Evolutionary conservation across 805 yeast genomes (phyloP), one percentile per base, ranked within the genome.

Genomic region (Citeromyces matritensis): DNA sequence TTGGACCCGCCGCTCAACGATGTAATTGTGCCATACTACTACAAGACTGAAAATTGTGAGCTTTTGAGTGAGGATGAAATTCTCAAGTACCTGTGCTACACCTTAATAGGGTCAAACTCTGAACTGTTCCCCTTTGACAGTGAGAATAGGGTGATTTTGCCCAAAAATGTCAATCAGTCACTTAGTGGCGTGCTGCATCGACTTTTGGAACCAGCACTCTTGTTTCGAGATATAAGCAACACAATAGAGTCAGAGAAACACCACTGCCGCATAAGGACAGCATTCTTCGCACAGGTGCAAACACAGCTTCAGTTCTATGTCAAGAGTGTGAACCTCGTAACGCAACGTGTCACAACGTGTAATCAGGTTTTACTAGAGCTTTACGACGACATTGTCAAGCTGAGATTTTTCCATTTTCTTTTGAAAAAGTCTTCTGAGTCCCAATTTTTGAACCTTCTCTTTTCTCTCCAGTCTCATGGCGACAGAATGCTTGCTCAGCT

Each of bases 171-270:
- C 10, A 67, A 73, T 15, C 65, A 64, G 37, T 67, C 84, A 5
- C 57, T 67, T 15, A 60, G 75, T 29, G 73, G 73, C 1, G 42
- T 73, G 17, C 48, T 82, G 23, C 69, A 64, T 34, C 48, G 60
- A 17, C 52, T 80, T 2, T 55, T 77, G 26, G 95, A 85, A 48
- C 78, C 84, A 1, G 88, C 82, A 0, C 51, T 85, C 23, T 52
- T 84, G 3, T 82, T 68, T 50, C 62, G 64, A 32, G 48, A 57
- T 27, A 49, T 83, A 24, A 49, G 47, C 4, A 32, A 10, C 41
- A 44, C 13, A 39, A 63, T 9, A 14, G 41, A 14, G 31, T 42
- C 27, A 48, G 50, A 39, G 41, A 52, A 26, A 23, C 24, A 19
- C 2, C 29, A 24, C 36, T 66, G 78, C 3, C 75, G 80, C 6